phyloP scores from a whole-genome alignment of 164 flowering plant species.

The Protea cynaroides region DNA sequence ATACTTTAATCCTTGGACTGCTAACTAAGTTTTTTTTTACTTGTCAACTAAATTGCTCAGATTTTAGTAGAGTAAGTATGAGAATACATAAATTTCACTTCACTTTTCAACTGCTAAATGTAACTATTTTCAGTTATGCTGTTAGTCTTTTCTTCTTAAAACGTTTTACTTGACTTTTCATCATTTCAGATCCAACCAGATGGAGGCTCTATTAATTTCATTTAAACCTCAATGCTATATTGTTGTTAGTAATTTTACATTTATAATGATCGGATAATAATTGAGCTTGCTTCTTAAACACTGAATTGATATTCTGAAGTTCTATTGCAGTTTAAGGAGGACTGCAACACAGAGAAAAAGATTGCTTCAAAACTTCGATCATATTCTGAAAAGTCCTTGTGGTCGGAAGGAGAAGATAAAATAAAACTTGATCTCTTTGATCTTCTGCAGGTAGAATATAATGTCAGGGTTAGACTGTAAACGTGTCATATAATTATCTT shows the following conservation, averaged over 20 bases:
- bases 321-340: conserved; percentile 71
- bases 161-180: too few relatives aligned
- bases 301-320: conserved; percentile 6
- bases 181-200: not conserved
- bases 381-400: conserved; percentile 37
- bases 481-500: not conserved
- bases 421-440: conserved; percentile 62
- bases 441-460: conserved; percentile 57
- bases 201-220: not conserved
- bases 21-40: too few relatives aligned
- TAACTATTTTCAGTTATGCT: too few relatives aligned
- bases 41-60: too few relatives aligned
- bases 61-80: too few relatives aligned
- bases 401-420: conserved; percentile 54
- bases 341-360: conserved; percentile 90
- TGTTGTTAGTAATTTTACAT: not conserved
- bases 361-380: conserved; percentile 66
- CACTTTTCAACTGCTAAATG: too few relatives aligned
- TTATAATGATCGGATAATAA: not conserved
- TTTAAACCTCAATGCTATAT: not conserved
- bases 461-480: not conserved
- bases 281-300: not conserved
- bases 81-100: too few relatives aligned
- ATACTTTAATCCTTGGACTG: too few relatives aligned
- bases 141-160: too few relatives aligned